Percentiles rank a stretch among this genome's conserved stretches.
Evolutionary conservation across 768 basidiomycete species (phyloP).

Genomic region (Macrolepiota fuliginosa): DNA sequence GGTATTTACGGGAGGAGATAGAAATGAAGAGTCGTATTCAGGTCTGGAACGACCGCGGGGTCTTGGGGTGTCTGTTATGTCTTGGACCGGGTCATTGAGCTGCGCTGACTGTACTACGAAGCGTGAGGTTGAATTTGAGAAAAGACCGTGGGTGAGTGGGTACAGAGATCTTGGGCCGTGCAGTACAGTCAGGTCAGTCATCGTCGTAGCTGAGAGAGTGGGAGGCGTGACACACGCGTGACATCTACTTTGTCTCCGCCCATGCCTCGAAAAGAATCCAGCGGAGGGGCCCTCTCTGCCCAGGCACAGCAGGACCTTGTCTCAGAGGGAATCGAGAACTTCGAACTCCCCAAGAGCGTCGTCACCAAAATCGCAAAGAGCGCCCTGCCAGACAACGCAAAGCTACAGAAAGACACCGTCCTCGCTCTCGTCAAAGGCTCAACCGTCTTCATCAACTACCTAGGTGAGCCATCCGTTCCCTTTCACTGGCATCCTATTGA

Average conservation of each 20-base stretch:
- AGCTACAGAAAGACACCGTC: conserved; percentile 88
- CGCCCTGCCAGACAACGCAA: conserved; percentile 80
- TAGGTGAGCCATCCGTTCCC: conserved; percentile 53
- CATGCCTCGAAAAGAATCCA: conserved; percentile 73
- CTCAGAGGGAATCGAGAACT: conserved; percentile 86
- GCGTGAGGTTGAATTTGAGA: conserved; percentile 22
- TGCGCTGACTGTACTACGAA: background rate
- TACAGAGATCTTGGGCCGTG: conserved; percentile 45
- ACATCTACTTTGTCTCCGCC: background rate
- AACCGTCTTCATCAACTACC: conserved; percentile 93
- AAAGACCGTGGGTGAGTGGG: conserved; percentile 32
- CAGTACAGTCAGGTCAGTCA: conserved; percentile 48
- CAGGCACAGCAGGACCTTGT: conserved; percentile 78
- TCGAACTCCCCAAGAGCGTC: conserved; percentile 80
- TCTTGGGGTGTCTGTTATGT: conserved; percentile 25
- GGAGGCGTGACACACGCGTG: background rate
- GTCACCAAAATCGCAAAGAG: conserved; percentile 86
- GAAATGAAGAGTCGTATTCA: conserved; percentile 29
- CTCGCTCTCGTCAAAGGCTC: conserved; percentile 83
- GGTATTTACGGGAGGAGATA: conserved; percentile 49
- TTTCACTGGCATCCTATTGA: background rate
- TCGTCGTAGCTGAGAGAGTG: background rate
- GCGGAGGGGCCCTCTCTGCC: conserved; percentile 55
- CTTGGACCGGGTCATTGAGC: conserved; percentile 38
- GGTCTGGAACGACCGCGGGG: conserved; percentile 2